Evolutionary conservation across 208 protist species (phyloP).

Genomic region (Herpetomonas muscarum): DNA sequence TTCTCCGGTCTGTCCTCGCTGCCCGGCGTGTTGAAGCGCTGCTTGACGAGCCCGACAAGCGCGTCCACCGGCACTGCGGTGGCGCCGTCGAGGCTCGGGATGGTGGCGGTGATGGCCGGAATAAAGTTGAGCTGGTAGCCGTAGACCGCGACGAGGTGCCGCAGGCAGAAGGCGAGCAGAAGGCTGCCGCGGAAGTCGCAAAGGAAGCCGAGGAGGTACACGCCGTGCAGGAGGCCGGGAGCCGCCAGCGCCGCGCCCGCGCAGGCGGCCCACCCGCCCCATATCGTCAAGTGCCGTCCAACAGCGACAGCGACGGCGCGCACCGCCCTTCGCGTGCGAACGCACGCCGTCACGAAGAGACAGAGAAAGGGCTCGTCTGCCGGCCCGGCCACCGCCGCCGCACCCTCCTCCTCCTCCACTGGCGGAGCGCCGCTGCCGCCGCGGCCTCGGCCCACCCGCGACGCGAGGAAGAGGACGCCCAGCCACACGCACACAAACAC

Average conservation of each 20-base stretch:
- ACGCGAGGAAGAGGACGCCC: too few relatives aligned
- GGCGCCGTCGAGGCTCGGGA: not conserved
- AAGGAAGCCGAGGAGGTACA: constrained; percentile 1
- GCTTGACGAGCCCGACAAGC: not conserved
- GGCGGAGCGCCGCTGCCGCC: not conserved
- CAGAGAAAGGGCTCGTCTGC: not conserved
- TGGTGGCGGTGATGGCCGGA: constrained; percentile 4
- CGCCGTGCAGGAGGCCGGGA: not conserved
- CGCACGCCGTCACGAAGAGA: not conserved
- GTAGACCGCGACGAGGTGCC: constrained; percentile 4
- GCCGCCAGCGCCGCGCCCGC: not conserved
- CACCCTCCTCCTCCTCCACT: not conserved
- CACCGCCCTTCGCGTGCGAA: not conserved
- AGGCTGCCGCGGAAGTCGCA: not conserved
- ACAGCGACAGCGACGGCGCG: not conserved
- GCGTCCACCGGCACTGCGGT: not conserved
- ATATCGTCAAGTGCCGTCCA: not conserved
- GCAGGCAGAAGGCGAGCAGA: constrained; percentile 6
- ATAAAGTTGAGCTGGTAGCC: constrained; percentile 13
- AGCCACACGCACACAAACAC: not conserved
- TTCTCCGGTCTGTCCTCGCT: not conserved
- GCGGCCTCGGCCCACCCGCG: not conserved
- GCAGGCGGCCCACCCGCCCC: not conserved
- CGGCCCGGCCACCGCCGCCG: not conserved
- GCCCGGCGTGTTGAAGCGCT: not conserved